Evolutionary conservation across 345 rosid species (phyloP), one percentile per base, ranked within the genome.

Genomic region (Iberis pinnata): DNA sequence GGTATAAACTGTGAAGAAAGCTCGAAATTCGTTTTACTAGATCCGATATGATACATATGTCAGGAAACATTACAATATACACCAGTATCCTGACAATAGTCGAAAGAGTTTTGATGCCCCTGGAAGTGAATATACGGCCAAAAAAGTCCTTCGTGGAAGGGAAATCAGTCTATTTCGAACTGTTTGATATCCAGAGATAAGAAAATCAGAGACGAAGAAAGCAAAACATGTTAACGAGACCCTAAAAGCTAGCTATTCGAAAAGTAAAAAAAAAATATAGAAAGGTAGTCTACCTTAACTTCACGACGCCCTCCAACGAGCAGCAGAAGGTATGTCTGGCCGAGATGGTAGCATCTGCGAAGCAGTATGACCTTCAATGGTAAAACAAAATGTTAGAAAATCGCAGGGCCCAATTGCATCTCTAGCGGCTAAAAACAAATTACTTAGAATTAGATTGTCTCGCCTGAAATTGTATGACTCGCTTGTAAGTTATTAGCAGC

Each of bases 11-110:
- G 60, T 42, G 84, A 71, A 69, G 85, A 73, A 76, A 54, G 78
- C 69, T 81, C n/a, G n/a, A n/a, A n/a, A n/a, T n/a, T n/a, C n/a
- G n/a, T n/a, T n/a, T n/a, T n/a, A n/a, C n/a, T n/a, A n/a, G n/a
- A 75, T 76, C 82, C 70, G 62, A 53, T 79, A 86, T n/a, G n/a
- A 80, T 72, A 82, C 71, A 79, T 68, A 75, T 74, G 80, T 74
- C 90, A 73, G 86, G 84, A 69, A 80, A 76, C 76, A 76, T 73
- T 81, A 86, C 80, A 86, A 77, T 86, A 70, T 77, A 82, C 74
- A 80, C 70, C 55, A 54, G 52, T 67, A 74, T 80, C 89, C 94
- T 74, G 81, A 71, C 82, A 81, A 71, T 56, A 65, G 72, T 68
- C 77, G 69, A 88, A 67, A 47, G 65, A 60, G 69, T 56, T 62